Evolutionary conservation across 2,329 filamentous ascomycete species (phyloP).

Genomic region (Fusarium sp.): DNA sequence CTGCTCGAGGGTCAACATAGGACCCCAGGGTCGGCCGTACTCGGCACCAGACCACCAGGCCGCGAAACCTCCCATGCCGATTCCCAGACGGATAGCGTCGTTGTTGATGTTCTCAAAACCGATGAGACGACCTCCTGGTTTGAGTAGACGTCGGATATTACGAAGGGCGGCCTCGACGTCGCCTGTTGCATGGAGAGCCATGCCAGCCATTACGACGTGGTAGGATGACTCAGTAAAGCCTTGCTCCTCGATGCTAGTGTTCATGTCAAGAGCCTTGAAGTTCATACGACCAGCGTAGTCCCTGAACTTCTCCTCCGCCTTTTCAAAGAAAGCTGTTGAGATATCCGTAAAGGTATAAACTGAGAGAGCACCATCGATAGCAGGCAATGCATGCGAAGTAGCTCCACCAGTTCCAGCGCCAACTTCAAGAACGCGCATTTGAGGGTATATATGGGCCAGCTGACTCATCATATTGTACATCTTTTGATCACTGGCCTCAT

Average conservation of each 20-base stretch:
- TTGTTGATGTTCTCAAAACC: conserved; percentile 21
- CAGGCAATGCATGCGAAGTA: conserved; percentile 1
- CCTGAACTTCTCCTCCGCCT: conserved; percentile 19
- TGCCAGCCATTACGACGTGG: conserved; percentile 7
- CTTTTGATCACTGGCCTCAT: too few relatives aligned
- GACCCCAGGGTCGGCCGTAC: conserved; percentile 19
- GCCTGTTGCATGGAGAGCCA: conserved; percentile 1
- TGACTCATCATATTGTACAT: too few relatives aligned
- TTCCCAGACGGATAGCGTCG: background rate
- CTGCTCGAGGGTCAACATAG: conserved; percentile 17
- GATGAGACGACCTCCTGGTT: conserved; percentile 20
- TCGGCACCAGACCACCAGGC: conserved; percentile 33
- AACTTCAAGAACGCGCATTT: conserved; percentile 1
- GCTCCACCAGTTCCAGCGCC: conserved; percentile 24
- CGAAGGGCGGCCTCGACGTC: conserved; percentile 5
- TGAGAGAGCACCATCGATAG: conserved; percentile 7
- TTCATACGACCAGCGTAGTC: conserved; percentile 4
- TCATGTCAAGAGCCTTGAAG: conserved; percentile 22
- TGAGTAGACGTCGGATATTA: conserved; percentile 10
- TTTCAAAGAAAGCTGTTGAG: conserved; percentile 11
- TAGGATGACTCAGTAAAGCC: conserved; percentile 15
- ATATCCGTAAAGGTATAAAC: conserved; percentile 24
- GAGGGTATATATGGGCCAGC: too few relatives aligned
- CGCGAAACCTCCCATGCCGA: conserved; percentile 17
- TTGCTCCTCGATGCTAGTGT: conserved; percentile 3